Conservation (phyloP, 2,329 filamentous ascomycete species). For the Fusarium chaquense region DNA sequence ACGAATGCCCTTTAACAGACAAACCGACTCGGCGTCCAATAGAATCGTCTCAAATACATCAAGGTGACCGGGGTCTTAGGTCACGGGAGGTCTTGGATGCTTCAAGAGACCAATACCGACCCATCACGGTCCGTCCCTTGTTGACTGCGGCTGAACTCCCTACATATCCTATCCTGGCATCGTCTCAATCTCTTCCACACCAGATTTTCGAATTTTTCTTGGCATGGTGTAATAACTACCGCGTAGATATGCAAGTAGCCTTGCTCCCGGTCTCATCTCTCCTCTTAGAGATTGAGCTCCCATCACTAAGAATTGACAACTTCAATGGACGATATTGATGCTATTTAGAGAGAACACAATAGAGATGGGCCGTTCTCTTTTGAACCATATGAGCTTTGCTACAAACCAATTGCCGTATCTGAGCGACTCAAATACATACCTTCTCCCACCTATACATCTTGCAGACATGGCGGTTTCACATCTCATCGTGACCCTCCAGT, state of each 20-base stretch:
- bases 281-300: background rate
- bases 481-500: slow-evolving; percentile 26
- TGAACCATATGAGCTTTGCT: background rate
- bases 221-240: background rate
- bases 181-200: background rate
- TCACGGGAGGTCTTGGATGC: slow-evolving; percentile 9
- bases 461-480: slow-evolving; percentile 36
- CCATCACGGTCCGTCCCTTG: slow-evolving; percentile 38
- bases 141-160: slow-evolving; percentile 31
- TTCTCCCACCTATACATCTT: background rate
- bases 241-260: slow-evolving; percentile 1
- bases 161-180: slow-evolving; percentile 7
- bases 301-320: background rate
- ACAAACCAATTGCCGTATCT: background rate
- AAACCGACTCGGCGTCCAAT: background rate
- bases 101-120: slow-evolving; percentile 14
- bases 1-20: slow-evolving; percentile 17
- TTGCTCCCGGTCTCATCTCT: background rate
- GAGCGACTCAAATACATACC: background rate
- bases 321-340: background rate
- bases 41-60: background rate
- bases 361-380: background rate
- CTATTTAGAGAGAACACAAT: too few species aligned
- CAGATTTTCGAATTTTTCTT: background rate
- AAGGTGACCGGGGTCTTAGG: background rate